Evolutionary conservation across 2,329 filamentous ascomycete genomes (phyloP).

Genomic region (Apiospora pterosperma): DNA sequence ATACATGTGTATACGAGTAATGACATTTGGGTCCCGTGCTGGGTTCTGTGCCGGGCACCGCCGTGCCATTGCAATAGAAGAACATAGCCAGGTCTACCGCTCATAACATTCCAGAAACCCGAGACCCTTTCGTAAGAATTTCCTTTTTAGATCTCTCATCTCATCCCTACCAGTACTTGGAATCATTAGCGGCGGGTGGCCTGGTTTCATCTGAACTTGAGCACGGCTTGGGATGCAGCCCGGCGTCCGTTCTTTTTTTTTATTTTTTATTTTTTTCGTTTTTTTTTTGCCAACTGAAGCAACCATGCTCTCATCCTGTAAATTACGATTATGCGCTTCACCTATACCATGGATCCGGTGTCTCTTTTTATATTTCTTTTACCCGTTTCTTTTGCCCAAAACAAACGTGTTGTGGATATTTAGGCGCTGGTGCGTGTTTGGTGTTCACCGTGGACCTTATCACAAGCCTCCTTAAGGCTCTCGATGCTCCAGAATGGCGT

Average conservation of each 20-base stretch:
- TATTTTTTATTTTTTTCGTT: too few species aligned
- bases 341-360: not conserved
- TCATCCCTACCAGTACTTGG: not conserved
- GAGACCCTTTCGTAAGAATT: constrained; percentile 2
- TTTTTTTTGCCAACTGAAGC: not conserved
- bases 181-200: not conserved
- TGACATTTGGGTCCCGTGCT: too few species aligned
- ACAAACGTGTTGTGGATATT: not conserved
- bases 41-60: not conserved
- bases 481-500: not conserved
- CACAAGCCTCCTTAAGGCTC: not conserved
- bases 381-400: not conserved
- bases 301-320: not conserved
- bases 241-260: not conserved
- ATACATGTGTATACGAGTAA: too few species aligned
- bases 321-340: too few species aligned
- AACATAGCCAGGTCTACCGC: not conserved
- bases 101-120: not conserved
- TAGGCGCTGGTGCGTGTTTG: not conserved
- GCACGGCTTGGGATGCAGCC: not conserved
- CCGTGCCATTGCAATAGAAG: not conserved
- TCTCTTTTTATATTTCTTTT: not conserved
- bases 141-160: not conserved
- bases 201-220: not conserved
- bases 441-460: not conserved